Percentiles rank a stretch among this genome's conserved stretches.
These are phyloP conservation scores for Paratrypanosoma confusum DNA, from an alignment of 208 protist species.

Conservation along the genomic window DNA sequence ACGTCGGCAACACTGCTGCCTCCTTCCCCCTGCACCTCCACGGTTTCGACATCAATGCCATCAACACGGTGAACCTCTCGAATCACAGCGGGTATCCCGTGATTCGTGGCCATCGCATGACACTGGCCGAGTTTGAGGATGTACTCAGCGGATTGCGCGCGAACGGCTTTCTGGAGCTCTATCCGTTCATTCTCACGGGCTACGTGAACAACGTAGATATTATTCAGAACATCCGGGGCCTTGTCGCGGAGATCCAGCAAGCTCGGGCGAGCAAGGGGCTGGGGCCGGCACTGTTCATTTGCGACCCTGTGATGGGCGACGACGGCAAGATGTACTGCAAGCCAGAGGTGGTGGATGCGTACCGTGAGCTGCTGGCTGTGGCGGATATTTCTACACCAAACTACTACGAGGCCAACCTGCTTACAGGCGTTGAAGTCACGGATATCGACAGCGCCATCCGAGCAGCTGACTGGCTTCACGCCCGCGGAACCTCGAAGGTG, in stretches of 20 bases:
- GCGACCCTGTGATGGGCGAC: constrained; percentile 94
- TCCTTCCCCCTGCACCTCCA: constrained; percentile 91
- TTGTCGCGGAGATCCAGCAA: constrained; percentile 50
- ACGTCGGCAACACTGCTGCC: constrained; percentile 94
- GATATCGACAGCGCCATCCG: constrained; percentile 38
- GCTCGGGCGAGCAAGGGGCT: constrained; percentile 20
- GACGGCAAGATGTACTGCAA: constrained; percentile 91
- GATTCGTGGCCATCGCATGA: constrained; percentile 82
- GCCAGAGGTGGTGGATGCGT: constrained; percentile 78
- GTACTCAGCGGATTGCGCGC: constrained; percentile 78
- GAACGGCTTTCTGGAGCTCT: constrained; percentile 73
- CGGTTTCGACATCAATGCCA: constrained; percentile 90
- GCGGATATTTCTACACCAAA: constrained; percentile 89
- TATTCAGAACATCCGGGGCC: constrained; percentile 40
- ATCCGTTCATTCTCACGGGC: constrained; percentile 88
- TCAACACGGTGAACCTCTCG: constrained; percentile 92
- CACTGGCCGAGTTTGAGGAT: constrained; percentile 53
- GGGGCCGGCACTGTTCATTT: constrained; percentile 58
- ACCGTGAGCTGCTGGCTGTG: constrained; percentile 60
- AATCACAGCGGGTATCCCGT: constrained; percentile 92
- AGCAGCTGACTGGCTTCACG: constrained; percentile 78
- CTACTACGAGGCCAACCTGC: constrained; percentile 86
- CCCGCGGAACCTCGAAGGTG: constrained; percentile 44
- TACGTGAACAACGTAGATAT: constrained; percentile 90
- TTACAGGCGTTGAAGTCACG: constrained; percentile 53